Evolutionary conservation across 805 yeast genomes (phyloP), one percentile per base, ranked within the genome.

Genomic region (Maudiozyma pseudohumilis): DNA sequence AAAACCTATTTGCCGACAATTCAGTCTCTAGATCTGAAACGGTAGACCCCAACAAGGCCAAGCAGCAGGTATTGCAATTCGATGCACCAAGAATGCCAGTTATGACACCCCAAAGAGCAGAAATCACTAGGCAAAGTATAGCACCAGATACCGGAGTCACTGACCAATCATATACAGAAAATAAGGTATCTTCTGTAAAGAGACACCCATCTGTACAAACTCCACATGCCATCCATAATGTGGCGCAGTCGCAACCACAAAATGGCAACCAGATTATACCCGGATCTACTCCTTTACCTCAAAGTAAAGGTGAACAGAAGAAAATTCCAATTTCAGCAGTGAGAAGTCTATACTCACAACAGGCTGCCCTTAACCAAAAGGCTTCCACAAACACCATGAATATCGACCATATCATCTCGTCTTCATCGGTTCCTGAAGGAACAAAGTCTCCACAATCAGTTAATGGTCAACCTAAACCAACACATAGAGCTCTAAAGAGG

Each of bases 161-260:
- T 13, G 12, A 18, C 22, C 13, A 24, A 12, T 22, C 38, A 17
- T 30, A 27, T 18, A 23, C 22, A 5, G 29, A 36, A 11, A 21
- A 27, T 13, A 28, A 24, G 5, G 26, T 27, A 21, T 16, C 36
- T 6, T 16, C n/a, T 7, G 9, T 21, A 36, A 30, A 20, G n/a
- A 6, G 28, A 7, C 34, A 24, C 4, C 17, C n/a, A 24, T n/a
- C 27, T 5, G 13, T 30, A 18, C 38, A 42, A 3, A 43, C 52
- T 18, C 43, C 56, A 35, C 55, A 67, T 44, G 59, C 61, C 33
- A 60, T 62, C 2, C 61, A 66, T 1, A 67, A 66, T 10, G 60
- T 60, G 63, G 48, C 63, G 12, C 50, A 60, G 19, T 61, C 57
- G 26, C 68, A 18, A 18, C 17, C 17, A 15, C 20, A 28, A 5